These are phyloP conservation scores for Lasiodiplodia theobromae DNA, from an alignment of 2,329 filamentous ascomycete species.

Conservation along the genomic window DNA sequence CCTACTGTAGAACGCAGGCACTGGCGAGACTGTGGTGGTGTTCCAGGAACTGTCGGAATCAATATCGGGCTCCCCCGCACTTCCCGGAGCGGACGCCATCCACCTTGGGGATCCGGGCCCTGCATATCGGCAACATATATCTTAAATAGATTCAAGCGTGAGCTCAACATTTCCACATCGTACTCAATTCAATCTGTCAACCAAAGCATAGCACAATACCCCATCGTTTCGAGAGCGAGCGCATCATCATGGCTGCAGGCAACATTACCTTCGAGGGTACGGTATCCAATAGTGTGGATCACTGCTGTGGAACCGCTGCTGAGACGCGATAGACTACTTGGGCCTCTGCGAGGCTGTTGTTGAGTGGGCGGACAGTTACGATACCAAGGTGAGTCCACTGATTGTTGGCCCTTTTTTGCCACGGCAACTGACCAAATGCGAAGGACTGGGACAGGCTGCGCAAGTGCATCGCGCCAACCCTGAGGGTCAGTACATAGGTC, in stretches of 20 bases:
- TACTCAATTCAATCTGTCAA: neutral
- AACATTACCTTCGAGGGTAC: constrained; percentile 34
- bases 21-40: neutral
- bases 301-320: constrained; percentile 6
- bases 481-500: constrained; percentile 43
- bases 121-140: constrained; percentile 17
- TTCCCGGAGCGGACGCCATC: constrained; percentile 21
- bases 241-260: constrained; percentile 30
- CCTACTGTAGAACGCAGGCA: neutral
- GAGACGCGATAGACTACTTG: constrained; percentile 25
- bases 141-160: neutral
- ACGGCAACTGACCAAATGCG: neutral
- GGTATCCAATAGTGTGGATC: constrained; percentile 9
- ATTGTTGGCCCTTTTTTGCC: neutral
- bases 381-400: constrained; percentile 58
- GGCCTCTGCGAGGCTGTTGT: constrained; percentile 29
- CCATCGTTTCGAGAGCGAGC: neutral
- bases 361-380: constrained; percentile 70
- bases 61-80: constrained; percentile 24
- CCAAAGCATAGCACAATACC: neutral
- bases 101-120: constrained; percentile 28
- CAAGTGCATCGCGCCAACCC: constrained; percentile 68
- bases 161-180: neutral
- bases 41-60: constrained; percentile 16
- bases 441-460: constrained; percentile 66